Percentiles rank a stretch among this genome's conserved stretches.
Conservation (phyloP, 2,329 filamentous ascomycete genomes). For the Scytalidium lignicola region DNA sequence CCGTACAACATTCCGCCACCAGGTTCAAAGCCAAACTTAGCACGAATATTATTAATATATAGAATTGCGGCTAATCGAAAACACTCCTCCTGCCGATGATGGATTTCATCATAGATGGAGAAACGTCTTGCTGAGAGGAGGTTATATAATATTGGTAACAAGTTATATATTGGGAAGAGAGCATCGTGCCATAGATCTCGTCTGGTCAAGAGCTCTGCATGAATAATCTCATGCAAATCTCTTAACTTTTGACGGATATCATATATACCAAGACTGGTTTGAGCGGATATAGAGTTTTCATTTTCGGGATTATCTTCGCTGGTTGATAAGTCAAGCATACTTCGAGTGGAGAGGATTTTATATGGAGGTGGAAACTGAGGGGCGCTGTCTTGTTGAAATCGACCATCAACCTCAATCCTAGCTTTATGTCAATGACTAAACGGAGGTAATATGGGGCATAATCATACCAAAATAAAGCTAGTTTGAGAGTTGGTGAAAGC, state of each 20-base stretch:
- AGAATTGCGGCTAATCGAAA: not conserved
- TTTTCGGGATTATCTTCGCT: not conserved
- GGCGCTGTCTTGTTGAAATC: not conserved
- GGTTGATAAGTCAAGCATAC: not conserved
- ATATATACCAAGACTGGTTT: not conserved
- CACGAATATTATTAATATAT: not conserved
- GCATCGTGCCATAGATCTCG: not conserved
- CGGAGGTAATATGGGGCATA: not conserved
- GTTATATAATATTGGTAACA: not conserved
- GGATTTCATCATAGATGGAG: not conserved
- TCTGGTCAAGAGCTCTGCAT: not conserved
- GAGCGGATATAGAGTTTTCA: not conserved
- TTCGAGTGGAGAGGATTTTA: not conserved
- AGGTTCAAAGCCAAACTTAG: not conserved
- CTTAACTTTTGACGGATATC: not conserved
- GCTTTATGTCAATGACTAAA: not conserved
- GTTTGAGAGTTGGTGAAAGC: not conserved
- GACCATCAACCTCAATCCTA: not conserved
- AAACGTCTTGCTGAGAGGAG: not conserved
- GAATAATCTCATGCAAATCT: not conserved
- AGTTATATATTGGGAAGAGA: not conserved
- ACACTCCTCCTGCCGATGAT: not conserved
- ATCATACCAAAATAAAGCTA: not conserved
- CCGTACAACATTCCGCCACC: not conserved
- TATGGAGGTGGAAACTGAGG: not conserved